Percentiles rank a stretch among this genome's conserved stretches.
Evolutionary conservation across 148 eudicot species (phyloP).

Genomic region (Chenopodium album): DNA sequence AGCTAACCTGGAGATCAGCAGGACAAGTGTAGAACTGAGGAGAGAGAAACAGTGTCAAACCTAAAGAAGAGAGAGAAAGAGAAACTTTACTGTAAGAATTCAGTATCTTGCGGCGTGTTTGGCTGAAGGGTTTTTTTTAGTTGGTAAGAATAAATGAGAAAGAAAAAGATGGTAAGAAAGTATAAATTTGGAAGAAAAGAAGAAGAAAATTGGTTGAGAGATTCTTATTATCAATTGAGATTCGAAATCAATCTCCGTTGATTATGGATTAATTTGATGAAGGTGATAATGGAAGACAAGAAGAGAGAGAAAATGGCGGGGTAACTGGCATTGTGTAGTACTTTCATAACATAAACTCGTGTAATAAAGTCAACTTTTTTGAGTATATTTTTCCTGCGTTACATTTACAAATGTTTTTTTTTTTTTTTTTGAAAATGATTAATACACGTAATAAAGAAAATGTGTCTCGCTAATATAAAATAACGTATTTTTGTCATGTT

Average conservation of each 20-base stretch:
- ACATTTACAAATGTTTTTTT: too few species aligned
- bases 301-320: constrained; percentile 15
- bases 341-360: not conserved
- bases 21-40: not conserved
- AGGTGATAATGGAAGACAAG: not conserved
- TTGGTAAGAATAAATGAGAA: constrained; percentile 8
- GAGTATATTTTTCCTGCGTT: too few species aligned
- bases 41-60: not conserved
- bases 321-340: not conserved
- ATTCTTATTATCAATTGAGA: not conserved
- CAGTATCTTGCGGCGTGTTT: constrained; percentile 4
- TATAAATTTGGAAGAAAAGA: not conserved
- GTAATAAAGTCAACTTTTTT: too few species aligned
- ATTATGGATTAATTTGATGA: constrained; percentile 6
- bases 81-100: not conserved
- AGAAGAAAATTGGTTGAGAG: not conserved
- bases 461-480: too few species aligned
- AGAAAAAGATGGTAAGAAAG: not conserved
- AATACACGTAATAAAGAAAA: too few species aligned
- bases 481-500: too few species aligned
- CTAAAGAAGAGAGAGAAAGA: constrained; percentile 14
- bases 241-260: constrained; percentile 11
- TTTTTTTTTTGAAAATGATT: too few species aligned
- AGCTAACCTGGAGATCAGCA: constrained; percentile 15
- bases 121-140: not conserved